Conservation (phyloP, 192 early-diverging fungal species). For the Lobosporangium transversale region DNA sequence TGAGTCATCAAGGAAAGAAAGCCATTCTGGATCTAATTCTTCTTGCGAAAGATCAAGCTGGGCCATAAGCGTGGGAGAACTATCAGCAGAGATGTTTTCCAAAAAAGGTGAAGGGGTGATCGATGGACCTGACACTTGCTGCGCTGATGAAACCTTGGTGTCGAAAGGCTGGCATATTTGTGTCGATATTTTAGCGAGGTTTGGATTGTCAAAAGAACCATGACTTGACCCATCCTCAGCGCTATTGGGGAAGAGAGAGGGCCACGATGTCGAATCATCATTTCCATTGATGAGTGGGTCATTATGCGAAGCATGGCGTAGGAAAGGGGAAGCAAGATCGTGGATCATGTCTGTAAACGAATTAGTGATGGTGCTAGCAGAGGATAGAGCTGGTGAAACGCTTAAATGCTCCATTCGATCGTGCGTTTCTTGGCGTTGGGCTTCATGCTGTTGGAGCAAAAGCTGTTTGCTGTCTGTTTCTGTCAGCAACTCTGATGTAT, state of each 20-base stretch:
- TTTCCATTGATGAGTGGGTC: conserved; percentile 31
- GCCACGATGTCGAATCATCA: conserved; percentile 14
- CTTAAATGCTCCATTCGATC: not conserved
- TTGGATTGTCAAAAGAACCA: no score
- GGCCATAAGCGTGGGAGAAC: not conserved
- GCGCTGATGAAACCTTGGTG: not conserved
- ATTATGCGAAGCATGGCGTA: not conserved
- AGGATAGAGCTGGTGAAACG: conserved; percentile 9
- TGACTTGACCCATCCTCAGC: conserved; percentile 1
- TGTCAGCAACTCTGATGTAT: conserved; percentile 14
- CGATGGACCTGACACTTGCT: not conserved
- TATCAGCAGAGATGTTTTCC: not conserved
- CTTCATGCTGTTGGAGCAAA: conserved; percentile 11
- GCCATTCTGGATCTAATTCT: conserved; percentile 30
- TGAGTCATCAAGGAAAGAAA: conserved; percentile 32
- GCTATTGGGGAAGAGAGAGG: conserved; percentile 21
- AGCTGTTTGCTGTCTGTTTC: conserved; percentile 21
- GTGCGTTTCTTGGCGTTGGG: conserved; percentile 10
- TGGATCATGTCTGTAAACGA: conserved; percentile 14
- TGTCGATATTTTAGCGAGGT: not conserved
- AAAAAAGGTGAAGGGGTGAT: not conserved
- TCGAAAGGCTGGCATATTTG: conserved; percentile 1
- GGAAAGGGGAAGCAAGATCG: conserved; percentile 21
- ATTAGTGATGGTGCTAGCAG: conserved; percentile 5
- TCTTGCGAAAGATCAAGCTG: conserved; percentile 4